Percentiles rank a stretch among this genome's conserved stretches.
Evolutionary conservation across 2,329 filamentous ascomycete species (phyloP).

Genomic region (Exserohilum turcica): DNA sequence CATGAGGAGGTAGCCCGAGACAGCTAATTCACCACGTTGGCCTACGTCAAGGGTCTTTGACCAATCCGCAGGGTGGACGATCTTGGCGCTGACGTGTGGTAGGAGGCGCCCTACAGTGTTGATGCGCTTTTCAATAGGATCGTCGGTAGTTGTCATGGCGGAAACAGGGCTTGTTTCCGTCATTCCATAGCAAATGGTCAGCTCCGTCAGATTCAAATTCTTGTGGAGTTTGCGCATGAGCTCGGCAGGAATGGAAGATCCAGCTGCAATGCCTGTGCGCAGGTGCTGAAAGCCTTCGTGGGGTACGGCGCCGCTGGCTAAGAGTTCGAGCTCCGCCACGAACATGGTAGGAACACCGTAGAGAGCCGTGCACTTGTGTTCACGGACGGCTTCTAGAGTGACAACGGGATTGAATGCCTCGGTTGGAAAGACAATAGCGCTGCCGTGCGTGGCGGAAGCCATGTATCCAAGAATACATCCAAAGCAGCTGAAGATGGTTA

Average conservation of each 20-base stretch:
- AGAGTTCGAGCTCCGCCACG: conserved; percentile 79
- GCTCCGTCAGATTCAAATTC: conserved; percentile 74
- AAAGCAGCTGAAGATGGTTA: conserved; percentile 66
- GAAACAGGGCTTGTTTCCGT: conserved; percentile 80
- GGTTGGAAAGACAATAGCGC: conserved; percentile 80
- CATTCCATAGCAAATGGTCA: conserved; percentile 97
- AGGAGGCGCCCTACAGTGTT: conserved; percentile 78
- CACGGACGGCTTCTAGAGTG: conserved; percentile 67
- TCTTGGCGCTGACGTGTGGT: conserved; percentile 78
- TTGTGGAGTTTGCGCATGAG: conserved; percentile 79
- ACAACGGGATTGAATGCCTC: conserved; percentile 85
- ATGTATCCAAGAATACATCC: conserved; percentile 92
- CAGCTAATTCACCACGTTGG: conserved; percentile 77
- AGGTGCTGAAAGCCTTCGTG: conserved; percentile 65
- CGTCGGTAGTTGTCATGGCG: conserved; percentile 79
- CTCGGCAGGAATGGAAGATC: conserved; percentile 79
- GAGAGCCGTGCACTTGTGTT: conserved; percentile 69
- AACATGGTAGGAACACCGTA: conserved; percentile 98
- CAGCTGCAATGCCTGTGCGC: conserved; percentile 89
- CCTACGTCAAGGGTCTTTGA: conserved; percentile 65
- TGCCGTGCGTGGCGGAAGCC: conserved; percentile 85
- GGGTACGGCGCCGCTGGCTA: conserved; percentile 58
- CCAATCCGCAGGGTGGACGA: conserved; percentile 72
- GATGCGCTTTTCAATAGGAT: conserved; percentile 74
- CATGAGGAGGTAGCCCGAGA: conserved; percentile 87